Evolutionary conservation across 441 rosid genomes (phyloP).

Genomic region (Croton setiger): DNA sequence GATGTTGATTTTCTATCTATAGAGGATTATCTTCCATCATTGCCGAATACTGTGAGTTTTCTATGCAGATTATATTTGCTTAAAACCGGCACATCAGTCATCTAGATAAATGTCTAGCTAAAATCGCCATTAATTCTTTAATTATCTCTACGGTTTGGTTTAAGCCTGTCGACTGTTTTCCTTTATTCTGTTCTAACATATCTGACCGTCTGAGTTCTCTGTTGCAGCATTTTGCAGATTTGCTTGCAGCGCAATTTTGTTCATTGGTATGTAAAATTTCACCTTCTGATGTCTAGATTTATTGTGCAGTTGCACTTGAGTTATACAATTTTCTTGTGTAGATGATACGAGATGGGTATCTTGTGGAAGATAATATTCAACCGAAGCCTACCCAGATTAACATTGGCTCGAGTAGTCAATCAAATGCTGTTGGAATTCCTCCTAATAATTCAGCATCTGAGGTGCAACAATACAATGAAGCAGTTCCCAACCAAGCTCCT

Average conservation of each 20-base stretch:
- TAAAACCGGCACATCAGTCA: background rate
- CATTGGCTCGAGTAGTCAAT: slow-evolving; percentile 50
- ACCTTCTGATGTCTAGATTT: slow-evolving; percentile 13
- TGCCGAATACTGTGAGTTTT: slow-evolving; percentile 85
- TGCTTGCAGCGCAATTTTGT: slow-evolving; percentile 71
- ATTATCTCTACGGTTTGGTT: background rate
- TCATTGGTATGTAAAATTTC: slow-evolving; percentile 56
- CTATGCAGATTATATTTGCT: background rate
- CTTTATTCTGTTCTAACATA: slow-evolving; percentile 27
- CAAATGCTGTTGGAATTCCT: slow-evolving; percentile 42
- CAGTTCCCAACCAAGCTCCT: slow-evolving; percentile 48
- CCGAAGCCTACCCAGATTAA: slow-evolving; percentile 49
- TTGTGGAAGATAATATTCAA: slow-evolving; percentile 50
- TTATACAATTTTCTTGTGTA: slow-evolving; percentile 39
- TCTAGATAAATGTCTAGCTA: background rate
- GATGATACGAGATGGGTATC: slow-evolving; percentile 75
- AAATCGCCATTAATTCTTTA: background rate
- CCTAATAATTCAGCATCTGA: slow-evolving; percentile 53
- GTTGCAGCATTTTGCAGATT: slow-evolving; percentile 79
- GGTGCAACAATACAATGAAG: slow-evolving; percentile 59
- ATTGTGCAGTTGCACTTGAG: slow-evolving; percentile 19
- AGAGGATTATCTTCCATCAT: slow-evolving; percentile 72
- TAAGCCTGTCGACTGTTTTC: slow-evolving; percentile 7
- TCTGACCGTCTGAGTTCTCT: slow-evolving; percentile 25
- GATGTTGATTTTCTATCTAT: slow-evolving; percentile 64